Percentiles rank a stretch among this genome's conserved stretches.
Evolutionary conservation across 2,329 filamentous ascomycete species (phyloP).

Genomic region (Diaporthe nobilis): DNA sequence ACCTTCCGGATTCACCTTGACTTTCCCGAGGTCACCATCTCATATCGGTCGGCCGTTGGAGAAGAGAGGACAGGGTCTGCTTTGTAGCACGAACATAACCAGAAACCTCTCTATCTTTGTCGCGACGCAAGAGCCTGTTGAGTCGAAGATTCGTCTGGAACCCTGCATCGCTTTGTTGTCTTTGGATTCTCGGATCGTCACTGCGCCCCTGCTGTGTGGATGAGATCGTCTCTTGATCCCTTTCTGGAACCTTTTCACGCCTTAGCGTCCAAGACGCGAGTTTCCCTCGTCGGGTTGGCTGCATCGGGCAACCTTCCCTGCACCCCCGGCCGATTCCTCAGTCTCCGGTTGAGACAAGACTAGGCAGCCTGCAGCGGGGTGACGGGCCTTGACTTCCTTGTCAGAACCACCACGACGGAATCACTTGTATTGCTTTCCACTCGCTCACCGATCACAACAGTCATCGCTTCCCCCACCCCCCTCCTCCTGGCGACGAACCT

Average conservation of each 20-base stretch:
- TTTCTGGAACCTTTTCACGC: constrained; percentile 10
- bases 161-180: constrained; percentile 29
- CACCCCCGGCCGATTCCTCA: constrained; percentile 32
- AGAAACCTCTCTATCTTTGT: constrained; percentile 21
- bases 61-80: not conserved
- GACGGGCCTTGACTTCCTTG: constrained; percentile 45
- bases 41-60: not conserved
- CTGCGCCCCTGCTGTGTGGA: not conserved
- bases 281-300: constrained; percentile 23
- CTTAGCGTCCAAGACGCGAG: constrained; percentile 28
- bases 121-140: not conserved
- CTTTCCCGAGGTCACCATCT: not conserved
- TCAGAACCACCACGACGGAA: constrained; percentile 33
- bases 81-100: not conserved
- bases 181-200: constrained; percentile 11
- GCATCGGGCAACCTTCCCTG: constrained; percentile 28
- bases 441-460: constrained; percentile 28
- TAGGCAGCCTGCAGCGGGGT: constrained; percentile 51
- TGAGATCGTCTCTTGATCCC: not conserved
- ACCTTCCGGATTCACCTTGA: not conserved
- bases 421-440: constrained; percentile 32
- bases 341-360: constrained; percentile 42
- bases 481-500: constrained; percentile 39
- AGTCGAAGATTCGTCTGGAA: constrained; percentile 27
- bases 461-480: not conserved